A percentile compares a stretch with the other conserved stretches of the same genome.
These are phyloP conservation scores for Wickerhamomyces sp. DNA, from an alignment of 1,139 yeast species.

Conservation along the genomic window DNA sequence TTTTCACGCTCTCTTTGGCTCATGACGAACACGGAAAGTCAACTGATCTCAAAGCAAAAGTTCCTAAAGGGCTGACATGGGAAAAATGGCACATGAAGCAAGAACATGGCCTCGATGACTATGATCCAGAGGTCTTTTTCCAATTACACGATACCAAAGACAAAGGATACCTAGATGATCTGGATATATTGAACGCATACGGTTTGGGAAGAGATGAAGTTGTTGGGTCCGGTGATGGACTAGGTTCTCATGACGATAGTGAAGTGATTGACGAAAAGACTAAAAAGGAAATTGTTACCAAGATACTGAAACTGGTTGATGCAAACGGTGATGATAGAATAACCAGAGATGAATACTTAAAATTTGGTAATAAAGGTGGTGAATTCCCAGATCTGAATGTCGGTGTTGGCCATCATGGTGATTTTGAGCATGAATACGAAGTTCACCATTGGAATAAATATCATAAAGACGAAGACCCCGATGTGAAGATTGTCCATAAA, in stretches of 20 bases:
- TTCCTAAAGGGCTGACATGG: conserved; percentile 58
- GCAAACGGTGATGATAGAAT: conserved; percentile 61
- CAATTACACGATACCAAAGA: conserved; percentile 66
- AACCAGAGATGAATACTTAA: conserved; percentile 65
- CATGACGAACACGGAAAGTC: conserved; percentile 1
- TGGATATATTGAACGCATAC: conserved; percentile 74
- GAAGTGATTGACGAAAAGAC: conserved; percentile 51
- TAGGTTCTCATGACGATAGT: conserved; percentile 72
- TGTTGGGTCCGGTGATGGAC: conserved; percentile 87
- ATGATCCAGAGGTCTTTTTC: conserved; percentile 78
- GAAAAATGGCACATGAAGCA: conserved; percentile 86
- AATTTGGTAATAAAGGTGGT: conserved; percentile 59
- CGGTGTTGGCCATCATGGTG: conserved; percentile 97
- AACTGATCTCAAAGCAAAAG: conserved; percentile 28
- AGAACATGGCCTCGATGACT: conserved; percentile 76
- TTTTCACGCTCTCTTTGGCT: not conserved
- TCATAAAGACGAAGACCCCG: conserved; percentile 81
- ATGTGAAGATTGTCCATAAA: conserved; percentile 70
- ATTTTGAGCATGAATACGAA: conserved; percentile 90
- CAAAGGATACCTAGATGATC: conserved; percentile 48
- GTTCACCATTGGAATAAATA: conserved; percentile 91
- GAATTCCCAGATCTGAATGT: conserved; percentile 88
- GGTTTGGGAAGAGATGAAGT: conserved; percentile 70
- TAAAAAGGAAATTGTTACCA: conserved; percentile 52
- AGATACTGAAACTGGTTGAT: conserved; percentile 61